Percentiles rank a stretch among this genome's conserved stretches.
Evolutionary conservation across 768 basidiomycete species (phyloP).

Genomic region (Clathrus columnatus): DNA sequence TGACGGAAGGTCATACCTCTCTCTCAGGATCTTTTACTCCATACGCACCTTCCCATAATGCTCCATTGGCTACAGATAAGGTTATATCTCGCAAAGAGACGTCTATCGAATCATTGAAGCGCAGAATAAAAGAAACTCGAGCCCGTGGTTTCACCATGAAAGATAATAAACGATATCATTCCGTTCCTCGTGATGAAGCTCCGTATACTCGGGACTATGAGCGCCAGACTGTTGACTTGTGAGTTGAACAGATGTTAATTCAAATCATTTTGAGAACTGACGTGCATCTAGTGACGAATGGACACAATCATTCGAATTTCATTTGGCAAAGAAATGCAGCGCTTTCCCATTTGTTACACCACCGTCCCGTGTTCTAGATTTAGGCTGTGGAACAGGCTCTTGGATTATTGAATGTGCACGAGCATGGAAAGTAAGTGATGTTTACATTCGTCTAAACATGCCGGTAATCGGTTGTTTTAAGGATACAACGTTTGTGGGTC

Average conservation of each 20-base stretch:
- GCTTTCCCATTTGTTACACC: slow-evolving; percentile 56
- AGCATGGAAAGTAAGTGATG: slow-evolving; percentile 45
- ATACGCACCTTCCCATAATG: neutral
- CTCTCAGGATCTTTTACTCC: neutral
- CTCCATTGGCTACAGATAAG: neutral
- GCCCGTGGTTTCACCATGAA: slow-evolving; percentile 14
- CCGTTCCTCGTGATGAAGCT: slow-evolving; percentile 38
- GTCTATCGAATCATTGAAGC: neutral
- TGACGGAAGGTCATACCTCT: neutral
- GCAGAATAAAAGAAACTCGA: neutral
- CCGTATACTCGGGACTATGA: slow-evolving; percentile 68
- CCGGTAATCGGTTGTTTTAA: neutral
- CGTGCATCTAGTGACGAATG: slow-evolving; percentile 47
- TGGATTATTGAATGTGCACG: slow-evolving; percentile 64
- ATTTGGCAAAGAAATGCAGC: slow-evolving; percentile 48
- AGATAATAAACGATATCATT: slow-evolving; percentile 47
- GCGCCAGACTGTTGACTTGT: slow-evolving; percentile 56
- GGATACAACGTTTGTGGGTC: slow-evolving; percentile 29
- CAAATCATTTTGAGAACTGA: slow-evolving; percentile 7
- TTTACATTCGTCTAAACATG: neutral
- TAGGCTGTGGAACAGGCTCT: slow-evolving; percentile 69
- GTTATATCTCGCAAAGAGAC: neutral
- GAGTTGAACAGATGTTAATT: slow-evolving; percentile 24
- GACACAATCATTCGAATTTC: slow-evolving; percentile 49
- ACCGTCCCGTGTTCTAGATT: slow-evolving; percentile 57